Evolutionary conservation across 2,329 filamentous ascomycete species (phyloP), one percentile per base, ranked within the genome.

Genomic region (Curvularia sp.): DNA sequence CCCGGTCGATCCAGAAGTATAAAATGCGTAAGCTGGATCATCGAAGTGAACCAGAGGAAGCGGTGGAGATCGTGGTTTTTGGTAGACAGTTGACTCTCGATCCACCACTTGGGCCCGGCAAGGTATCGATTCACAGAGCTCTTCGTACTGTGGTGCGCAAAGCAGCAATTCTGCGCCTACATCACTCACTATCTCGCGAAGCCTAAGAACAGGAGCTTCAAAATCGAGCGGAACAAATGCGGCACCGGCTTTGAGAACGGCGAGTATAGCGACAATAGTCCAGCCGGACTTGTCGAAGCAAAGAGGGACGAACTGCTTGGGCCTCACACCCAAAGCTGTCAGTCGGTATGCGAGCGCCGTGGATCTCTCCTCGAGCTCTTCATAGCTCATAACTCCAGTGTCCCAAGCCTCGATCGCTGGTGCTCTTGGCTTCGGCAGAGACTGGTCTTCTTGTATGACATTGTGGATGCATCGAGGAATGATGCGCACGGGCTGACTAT

Each of bases 1-100:
- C 49, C 82, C 83, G 1, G 85, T 84, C 0, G 84, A 85, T 0
- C 85, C 84, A 2, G 84, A 84, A 0, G 83, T 85, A 60, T 89
- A 86, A 4, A 90, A 82, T 3, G 87, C 80, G 66, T 88, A 89
- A 0, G 87, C 87, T 2, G 81, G 79, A 24, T 84, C 81, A 22
- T 82, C 77, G 0, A 81, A 77, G 0, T 75, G 69, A 0, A 79
- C 74, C 5, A 75, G 64, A 0, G 75, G 71, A 0, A 75, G 65
- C 0, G 68, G 48, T 5, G 60, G 66, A 0, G 77, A 55, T 68
- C 61, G 62, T 60, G 60, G 72, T 75, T 43, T 66, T 73, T 35
- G 63, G 70, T 66, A 10, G 79, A 75, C 39, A 80, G 76, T 20
- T 78, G 77, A 53, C 75, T 79, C 22, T 77, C 75, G 39, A 78